phyloP scores from a whole-genome alignment of 129 eudicot genomes.

The Gnaphalium uliginosum region DNA sequence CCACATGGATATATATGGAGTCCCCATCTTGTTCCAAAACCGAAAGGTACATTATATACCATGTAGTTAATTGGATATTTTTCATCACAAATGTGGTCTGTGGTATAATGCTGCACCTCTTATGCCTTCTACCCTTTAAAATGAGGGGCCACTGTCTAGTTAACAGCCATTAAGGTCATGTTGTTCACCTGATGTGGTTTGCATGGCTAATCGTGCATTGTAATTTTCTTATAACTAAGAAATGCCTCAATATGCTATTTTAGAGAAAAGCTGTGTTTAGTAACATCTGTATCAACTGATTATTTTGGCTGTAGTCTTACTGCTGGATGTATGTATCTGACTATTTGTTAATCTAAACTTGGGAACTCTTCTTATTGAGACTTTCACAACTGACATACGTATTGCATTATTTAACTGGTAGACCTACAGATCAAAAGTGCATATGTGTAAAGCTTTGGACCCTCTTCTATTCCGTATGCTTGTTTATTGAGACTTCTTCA shows the following conservation, averaged over 20 bases:
- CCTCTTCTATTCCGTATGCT: conserved; percentile 26
- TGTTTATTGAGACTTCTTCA: conserved; percentile 16
- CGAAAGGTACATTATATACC: conserved; percentile 55
- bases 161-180: not conserved
- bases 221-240: not conserved
- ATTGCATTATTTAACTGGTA: conserved; percentile 18
- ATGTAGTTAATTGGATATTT: not conserved
- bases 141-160: too few relatives aligned
- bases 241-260: conserved; percentile 12
- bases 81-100: not conserved
- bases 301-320: not conserved
- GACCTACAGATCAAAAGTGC: conserved; percentile 15
- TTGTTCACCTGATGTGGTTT: conserved; percentile 12
- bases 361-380: conserved; percentile 5
- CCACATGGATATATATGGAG: conserved; percentile 99
- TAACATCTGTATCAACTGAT: not conserved
- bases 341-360: not conserved
- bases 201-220: not conserved
- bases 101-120: not conserved
- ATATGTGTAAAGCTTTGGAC: conserved; percentile 17
- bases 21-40: conserved; percentile 24
- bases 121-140: too few relatives aligned
- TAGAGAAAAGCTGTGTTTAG: not conserved
- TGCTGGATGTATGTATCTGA: conserved; percentile 1
- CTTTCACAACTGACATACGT: conserved; percentile 8